A percentile compares a stretch with the other conserved stretches of the same genome.
phyloP scores from a whole-genome alignment of 371 early-diverging fungal species.

The Phascolomyces articulosus region DNA sequence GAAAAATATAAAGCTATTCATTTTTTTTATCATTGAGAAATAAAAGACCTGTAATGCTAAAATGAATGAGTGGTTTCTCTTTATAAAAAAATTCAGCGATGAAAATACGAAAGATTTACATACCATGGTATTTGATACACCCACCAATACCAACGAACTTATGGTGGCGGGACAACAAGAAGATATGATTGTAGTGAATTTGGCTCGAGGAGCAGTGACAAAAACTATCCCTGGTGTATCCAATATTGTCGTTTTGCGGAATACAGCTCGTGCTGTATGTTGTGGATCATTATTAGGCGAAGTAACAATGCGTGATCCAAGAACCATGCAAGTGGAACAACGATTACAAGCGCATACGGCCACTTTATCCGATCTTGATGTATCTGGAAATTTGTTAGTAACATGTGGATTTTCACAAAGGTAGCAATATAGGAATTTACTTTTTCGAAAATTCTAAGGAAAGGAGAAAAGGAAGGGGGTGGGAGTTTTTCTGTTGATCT shows the following conservation, averaged over 20 bases:
- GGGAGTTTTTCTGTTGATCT: no score
- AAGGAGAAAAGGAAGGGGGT: not conserved
- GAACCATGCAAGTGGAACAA: constrained; percentile 71
- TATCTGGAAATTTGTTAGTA: constrained; percentile 71
- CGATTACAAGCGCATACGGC: constrained; percentile 79
- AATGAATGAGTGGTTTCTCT: not conserved
- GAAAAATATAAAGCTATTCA: no score
- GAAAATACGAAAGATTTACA: constrained; percentile 63
- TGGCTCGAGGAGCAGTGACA: constrained; percentile 68
- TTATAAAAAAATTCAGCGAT: constrained; percentile 35
- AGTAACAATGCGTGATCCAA: constrained; percentile 72
- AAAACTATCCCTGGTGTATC: constrained; percentile 45
- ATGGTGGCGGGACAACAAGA: constrained; percentile 70
- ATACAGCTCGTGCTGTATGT: constrained; percentile 62
- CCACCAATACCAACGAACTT: constrained; percentile 66
- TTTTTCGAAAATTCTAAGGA: not conserved
- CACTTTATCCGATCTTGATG: constrained; percentile 75
- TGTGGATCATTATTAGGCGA: constrained; percentile 74
- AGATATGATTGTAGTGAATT: constrained; percentile 66
- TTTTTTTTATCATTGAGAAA: no score
- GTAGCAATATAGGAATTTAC: constrained; percentile 25
- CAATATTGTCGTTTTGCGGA: constrained; percentile 73
- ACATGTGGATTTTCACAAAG: constrained; percentile 81
- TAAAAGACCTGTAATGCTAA: no score
- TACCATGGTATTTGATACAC: constrained; percentile 67